Conservation (phyloP, 257 asterid species). For the Capsicum pubescens region DNA sequence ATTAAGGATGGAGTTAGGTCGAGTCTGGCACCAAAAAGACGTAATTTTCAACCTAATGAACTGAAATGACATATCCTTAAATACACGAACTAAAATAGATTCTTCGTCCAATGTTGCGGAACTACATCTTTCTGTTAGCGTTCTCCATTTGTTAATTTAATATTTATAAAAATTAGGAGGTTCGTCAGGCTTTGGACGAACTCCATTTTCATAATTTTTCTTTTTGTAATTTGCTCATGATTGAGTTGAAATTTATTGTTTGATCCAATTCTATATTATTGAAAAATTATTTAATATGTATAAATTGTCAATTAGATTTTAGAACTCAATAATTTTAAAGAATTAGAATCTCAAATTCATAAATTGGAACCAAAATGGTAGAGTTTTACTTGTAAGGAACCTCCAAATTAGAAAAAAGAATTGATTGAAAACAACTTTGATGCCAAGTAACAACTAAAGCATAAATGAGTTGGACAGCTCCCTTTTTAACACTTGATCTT, state of each 20-base stretch:
- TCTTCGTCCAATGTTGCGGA: too few species aligned
- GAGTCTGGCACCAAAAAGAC: too few species aligned
- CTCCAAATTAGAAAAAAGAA: slow-evolving; percentile 30
- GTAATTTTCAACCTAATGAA: too few species aligned
- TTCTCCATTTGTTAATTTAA: too few species aligned
- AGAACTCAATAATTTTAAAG: background rate
- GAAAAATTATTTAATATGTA: background rate
- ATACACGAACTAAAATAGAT: too few species aligned
- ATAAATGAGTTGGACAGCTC: slow-evolving; percentile 40
- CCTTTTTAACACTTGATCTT: slow-evolving; percentile 26
- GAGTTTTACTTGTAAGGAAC: background rate
- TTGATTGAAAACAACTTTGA: slow-evolving; percentile 43
- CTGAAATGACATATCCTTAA: too few species aligned
- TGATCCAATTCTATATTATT: background rate
- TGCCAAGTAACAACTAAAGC: slow-evolving; percentile 40
- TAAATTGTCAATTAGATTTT: background rate
- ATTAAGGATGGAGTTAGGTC: background rate
- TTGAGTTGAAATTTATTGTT: too few species aligned
- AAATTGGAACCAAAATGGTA: background rate
- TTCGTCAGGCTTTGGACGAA: too few species aligned
- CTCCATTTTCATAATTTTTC: too few species aligned
- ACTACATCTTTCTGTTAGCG: too few species aligned
- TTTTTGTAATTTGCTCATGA: too few species aligned
- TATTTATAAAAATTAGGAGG: background rate
- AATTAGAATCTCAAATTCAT: background rate